Base-by-base conservation (phyloP, 78 protist species). In the Neovahlkampfia damariscottae region DNA sequence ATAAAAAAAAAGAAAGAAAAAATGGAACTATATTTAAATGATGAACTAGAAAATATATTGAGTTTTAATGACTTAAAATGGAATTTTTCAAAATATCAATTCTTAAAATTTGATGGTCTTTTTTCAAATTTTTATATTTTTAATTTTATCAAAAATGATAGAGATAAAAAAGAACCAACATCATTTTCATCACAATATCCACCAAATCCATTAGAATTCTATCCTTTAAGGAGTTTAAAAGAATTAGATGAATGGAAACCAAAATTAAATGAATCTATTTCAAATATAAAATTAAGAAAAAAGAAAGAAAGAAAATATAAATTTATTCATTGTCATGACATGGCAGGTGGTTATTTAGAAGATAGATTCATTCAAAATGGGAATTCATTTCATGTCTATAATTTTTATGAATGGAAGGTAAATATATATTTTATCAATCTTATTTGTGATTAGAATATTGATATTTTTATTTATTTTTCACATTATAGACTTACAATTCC, bases 401-500 rank as follows among this genome's bases (percentile, higher is more conserved):
- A 50, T 50, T 50, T 50, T 50, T n/a, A 19, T n/a, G 19, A n/a
- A 19, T 50, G 62, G 62, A 19, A 50, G 62, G 62, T 50, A 50
- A 50, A 19, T 19, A n/a, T 50, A n/a, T 19, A 50, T 50, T 19
- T 50, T 50, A 19, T 19, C 62, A 50, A n/a, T 19, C 62, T n/a
- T 50, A 19, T 19, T n/a, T 50, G 34, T n/a, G 19, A n/a, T n/a
- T 50, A 50, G 62, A n/a, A 50, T 19, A 50, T 80, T 50, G 95
- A 91, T 76, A 69, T 32, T 8, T 91, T 88, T 19, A 77, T 89
- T 0, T 91, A 91, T 81, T 91, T 91, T 59, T 5, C 87, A 7
- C 95, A 91, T 74, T 74, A 83, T 69, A 59, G 88, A 32, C 76
- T 86, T 8, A 37, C 93, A n/a, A 73, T 91, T 2, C 95, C 95